phyloP scores from a whole-genome alignment of 2,329 filamentous ascomycete species.

The Pezicula carpinea region DNA sequence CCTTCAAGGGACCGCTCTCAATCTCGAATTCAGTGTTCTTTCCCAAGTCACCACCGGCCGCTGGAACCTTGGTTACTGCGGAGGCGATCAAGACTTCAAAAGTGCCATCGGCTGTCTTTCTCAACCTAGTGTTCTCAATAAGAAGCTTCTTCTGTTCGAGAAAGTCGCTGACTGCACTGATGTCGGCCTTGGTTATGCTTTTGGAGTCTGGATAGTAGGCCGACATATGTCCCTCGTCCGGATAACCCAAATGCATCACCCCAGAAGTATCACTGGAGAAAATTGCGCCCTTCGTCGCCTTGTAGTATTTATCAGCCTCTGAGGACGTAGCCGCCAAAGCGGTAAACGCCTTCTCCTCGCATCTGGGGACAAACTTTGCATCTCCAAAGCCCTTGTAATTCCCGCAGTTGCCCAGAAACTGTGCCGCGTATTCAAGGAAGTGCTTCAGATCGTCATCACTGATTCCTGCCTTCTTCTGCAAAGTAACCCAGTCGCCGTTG shows the following conservation, averaged over 20 bases:
- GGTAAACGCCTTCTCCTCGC: conserved; percentile 57
- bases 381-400: conserved; percentile 89
- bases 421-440: conserved; percentile 73
- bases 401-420: conserved; percentile 72
- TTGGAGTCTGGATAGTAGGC: conserved; percentile 78
- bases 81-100: conserved; percentile 76
- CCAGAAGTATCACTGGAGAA: conserved; percentile 62
- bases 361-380: conserved; percentile 75
- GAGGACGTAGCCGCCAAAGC: conserved; percentile 56
- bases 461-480: conserved; percentile 61
- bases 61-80: conserved; percentile 53
- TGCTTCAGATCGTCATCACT: conserved; percentile 57
- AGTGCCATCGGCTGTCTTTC: conserved; percentile 57
- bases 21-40: conserved; percentile 58
- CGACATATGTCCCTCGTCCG: conserved; percentile 70
- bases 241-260: conserved; percentile 72
- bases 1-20: conserved; percentile 53
- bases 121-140: conserved; percentile 71
- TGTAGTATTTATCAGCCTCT: conserved; percentile 59
- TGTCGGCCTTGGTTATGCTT: conserved; percentile 69
- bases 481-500: conserved; percentile 65
- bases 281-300: conserved; percentile 65
- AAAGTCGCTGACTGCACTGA: conserved; percentile 66
- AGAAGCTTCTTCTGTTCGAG: conserved; percentile 68
- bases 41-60: conserved; percentile 63